These are phyloP conservation scores for Spencermartinsiella ligniputridi DNA, from an alignment of 1,139 yeast genomes.

Conservation along the genomic window DNA sequence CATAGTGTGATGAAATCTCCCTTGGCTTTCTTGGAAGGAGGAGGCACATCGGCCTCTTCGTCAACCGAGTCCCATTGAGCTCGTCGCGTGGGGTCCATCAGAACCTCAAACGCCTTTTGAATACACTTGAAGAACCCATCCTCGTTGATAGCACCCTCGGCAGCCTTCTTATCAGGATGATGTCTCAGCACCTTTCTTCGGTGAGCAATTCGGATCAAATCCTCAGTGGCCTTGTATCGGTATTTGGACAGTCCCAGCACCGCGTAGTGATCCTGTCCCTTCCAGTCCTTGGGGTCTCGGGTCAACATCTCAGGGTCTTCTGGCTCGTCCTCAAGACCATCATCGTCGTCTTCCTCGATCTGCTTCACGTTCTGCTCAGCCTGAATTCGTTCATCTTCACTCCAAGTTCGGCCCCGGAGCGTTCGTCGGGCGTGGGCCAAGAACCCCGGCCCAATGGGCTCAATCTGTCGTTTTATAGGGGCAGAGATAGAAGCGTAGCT, in stretches of 20 bases:
- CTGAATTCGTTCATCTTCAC: slow-evolving; percentile 91
- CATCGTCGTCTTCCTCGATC: slow-evolving; percentile 66
- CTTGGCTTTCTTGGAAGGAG: slow-evolving; percentile 49
- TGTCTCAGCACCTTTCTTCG: slow-evolving; percentile 95
- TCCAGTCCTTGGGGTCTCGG: slow-evolving; percentile 98
- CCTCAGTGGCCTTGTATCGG: slow-evolving; percentile 88
- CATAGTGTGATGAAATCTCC: slow-evolving; percentile 83
- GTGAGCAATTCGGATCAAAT: slow-evolving; percentile 94
- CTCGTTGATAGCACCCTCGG: slow-evolving; percentile 82
- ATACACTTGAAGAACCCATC: slow-evolving; percentile 98
- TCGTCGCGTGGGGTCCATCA: slow-evolving; percentile 82
- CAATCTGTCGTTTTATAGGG: slow-evolving; percentile 80
- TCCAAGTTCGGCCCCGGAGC: slow-evolving; percentile 96
- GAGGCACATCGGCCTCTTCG: slow-evolving; percentile 84
- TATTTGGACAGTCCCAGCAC: slow-evolving; percentile 90
- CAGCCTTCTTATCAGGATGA: slow-evolving; percentile 97
- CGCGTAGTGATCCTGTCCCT: slow-evolving; percentile 91
- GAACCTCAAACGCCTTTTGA: slow-evolving; percentile 90
- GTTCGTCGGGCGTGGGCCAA: slow-evolving; percentile 97
- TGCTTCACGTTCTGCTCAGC: slow-evolving; percentile 82
- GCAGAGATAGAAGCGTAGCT: slow-evolving; percentile 43
- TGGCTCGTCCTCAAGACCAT: slow-evolving; percentile 76
- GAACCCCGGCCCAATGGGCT: slow-evolving; percentile 95
- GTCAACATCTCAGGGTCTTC: slow-evolving; percentile 66
- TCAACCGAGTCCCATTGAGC: slow-evolving; percentile 95